Evolutionary conservation across 78 protist species (phyloP).

Genomic region (Blattamonas nauphoetae): DNA sequence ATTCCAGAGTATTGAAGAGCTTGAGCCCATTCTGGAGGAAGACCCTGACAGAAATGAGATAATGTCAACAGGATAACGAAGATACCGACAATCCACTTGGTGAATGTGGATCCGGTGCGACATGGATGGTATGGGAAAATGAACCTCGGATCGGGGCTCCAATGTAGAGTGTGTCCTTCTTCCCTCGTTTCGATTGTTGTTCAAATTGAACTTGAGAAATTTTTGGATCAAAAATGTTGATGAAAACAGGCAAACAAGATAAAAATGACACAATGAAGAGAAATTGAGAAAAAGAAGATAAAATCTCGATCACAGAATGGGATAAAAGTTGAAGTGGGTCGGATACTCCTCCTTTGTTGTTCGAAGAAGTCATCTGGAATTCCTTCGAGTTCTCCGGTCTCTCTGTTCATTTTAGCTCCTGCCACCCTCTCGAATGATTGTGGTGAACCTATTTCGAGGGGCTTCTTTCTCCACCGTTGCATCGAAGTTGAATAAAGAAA

Average conservation of each 20-base stretch:
- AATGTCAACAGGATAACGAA: too few relatives aligned
- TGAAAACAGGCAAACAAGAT: too few relatives aligned
- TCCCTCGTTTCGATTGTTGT: too few relatives aligned
- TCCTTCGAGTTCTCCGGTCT: not conserved
- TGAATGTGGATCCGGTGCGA: not conserved
- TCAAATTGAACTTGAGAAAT: too few relatives aligned
- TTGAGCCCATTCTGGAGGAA: slow-evolving; percentile 26
- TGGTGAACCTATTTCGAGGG: not conserved
- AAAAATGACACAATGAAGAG: too few relatives aligned
- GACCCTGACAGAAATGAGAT: too few relatives aligned
- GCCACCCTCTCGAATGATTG: not conserved
- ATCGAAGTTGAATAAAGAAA: not conserved
- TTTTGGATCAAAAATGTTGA: too few relatives aligned
- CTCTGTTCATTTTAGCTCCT: not conserved
- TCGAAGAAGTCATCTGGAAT: not conserved
- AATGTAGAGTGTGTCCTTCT: not conserved
- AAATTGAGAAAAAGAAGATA: too few relatives aligned
- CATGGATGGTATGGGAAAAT: not conserved
- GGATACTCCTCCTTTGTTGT: too few relatives aligned
- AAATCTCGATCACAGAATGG: too few relatives aligned
- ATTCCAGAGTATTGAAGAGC: slow-evolving; percentile 5
- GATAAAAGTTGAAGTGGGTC: too few relatives aligned
- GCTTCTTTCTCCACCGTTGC: not conserved
- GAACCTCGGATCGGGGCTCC: not conserved
- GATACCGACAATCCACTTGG: not conserved